Base-by-base conservation (phyloP, 768 basidiomycete species). In the Tremella mesenterica region DNA sequence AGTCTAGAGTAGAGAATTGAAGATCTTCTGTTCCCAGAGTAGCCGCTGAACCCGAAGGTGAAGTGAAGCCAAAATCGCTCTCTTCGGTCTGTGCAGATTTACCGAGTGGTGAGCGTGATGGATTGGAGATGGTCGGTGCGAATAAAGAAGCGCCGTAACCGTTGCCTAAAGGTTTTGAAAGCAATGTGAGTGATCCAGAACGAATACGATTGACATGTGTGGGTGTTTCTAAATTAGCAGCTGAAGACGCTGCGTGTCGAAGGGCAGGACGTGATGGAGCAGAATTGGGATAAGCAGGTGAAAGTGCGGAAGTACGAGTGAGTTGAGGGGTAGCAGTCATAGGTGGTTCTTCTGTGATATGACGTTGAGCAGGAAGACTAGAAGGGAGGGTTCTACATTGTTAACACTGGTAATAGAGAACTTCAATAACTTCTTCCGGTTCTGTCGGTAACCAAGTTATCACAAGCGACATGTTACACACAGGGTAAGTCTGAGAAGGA, bases 1-100 rank as follows among this genome's bases (percentile, higher is more conserved):
- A 96, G 74, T 95, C 92, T 56, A 97, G 81, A 25, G 93, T 96
- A 68, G 90, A 88, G 41, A 91, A 86, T 64, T 90, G 86, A 71
- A 88, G 85, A 50, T 95, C 92, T 38, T 64, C 64, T 3, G 81
- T 78, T n/a, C 78, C 60, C 6, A 67, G 51, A 14, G 63, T 62
- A 1, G 58, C 56, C 38, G 55, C 62, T 10, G 67, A 65, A 36
- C 67, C 62, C 9, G 60, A 81, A 18, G 85, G 81, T 39, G 86
- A 88, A 26, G 82, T 81, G 41, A 85, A 83, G 43, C 86, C 86
- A 58, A 85, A 85, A 63, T 87, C 74, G 72, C 90, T 88, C 54
- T 89, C 88, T 64, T 88, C 76, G 61, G 81, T 78, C 30, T 82
- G 13, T 1, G 56, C 18, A 12, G 56, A 45, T n/a, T 68, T 56